phyloP scores from a whole-genome alignment of 805 yeast species.

The Jamesozyma rosinii region DNA sequence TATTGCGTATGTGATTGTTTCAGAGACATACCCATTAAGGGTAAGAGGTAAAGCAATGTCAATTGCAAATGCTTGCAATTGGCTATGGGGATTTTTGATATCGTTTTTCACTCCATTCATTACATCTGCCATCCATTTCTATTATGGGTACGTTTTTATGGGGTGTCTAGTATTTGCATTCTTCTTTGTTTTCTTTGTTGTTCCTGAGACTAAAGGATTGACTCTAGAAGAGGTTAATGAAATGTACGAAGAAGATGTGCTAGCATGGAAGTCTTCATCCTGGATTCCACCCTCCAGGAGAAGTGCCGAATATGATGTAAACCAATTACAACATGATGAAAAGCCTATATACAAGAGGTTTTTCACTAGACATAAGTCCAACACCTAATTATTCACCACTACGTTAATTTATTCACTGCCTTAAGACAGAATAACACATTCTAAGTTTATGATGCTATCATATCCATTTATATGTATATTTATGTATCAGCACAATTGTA shows the following conservation, averaged over 20 bases:
- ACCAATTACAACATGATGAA: conserved; percentile 24
- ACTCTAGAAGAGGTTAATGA: conserved; percentile 76
- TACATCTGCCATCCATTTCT: conserved; percentile 55
- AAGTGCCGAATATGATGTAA: conserved; percentile 24
- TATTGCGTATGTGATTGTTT: conserved; percentile 54
- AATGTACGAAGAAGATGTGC: conserved; percentile 38
- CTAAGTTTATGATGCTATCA: too few species aligned
- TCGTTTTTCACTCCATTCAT: conserved; percentile 70
- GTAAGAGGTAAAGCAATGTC: conserved; percentile 52
- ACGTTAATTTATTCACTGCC: too few species aligned
- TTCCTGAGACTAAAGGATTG: conserved; percentile 74
- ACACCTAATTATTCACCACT: background rate
- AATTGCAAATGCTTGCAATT: conserved; percentile 56
- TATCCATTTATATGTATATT: too few species aligned
- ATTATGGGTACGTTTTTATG: conserved; percentile 57
- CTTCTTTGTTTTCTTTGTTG: conserved; percentile 62
- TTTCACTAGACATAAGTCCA: conserved; percentile 1
- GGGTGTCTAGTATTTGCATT: conserved; percentile 52
- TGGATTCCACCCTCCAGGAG: conserved; percentile 45
- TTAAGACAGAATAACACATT: too few species aligned
- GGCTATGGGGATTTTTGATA: conserved; percentile 62
- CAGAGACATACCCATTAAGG: conserved; percentile 68
- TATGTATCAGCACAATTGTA: too few species aligned
- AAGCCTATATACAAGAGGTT: conserved; percentile 25
- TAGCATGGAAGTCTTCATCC: conserved; percentile 39